phyloP scores from a whole-genome alignment of 345 rosid species.

The Passiflora organensis region DNA sequence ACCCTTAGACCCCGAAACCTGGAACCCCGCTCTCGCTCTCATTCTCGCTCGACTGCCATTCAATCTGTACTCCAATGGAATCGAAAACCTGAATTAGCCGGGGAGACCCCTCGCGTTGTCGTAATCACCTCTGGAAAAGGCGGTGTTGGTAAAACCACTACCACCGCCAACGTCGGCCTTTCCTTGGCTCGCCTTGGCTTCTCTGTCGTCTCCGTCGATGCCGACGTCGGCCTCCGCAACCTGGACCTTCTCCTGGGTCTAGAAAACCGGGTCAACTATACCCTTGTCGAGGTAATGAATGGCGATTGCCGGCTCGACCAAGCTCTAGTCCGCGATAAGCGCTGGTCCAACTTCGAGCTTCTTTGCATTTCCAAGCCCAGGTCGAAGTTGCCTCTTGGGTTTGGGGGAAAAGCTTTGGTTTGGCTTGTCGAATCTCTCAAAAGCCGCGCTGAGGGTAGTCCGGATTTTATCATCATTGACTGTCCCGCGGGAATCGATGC shows the following conservation, averaged over 20 bases:
- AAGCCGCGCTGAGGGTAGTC: slow-evolving; percentile 61
- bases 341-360: slow-evolving; percentile 91
- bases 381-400: slow-evolving; percentile 86
- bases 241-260: slow-evolving; percentile 90
- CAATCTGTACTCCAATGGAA: slow-evolving; percentile 84
- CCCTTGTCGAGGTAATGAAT: slow-evolving; percentile 80
- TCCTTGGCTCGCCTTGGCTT: slow-evolving; percentile 90
- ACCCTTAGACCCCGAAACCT: slow-evolving; percentile 20
- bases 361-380: slow-evolving; percentile 93
- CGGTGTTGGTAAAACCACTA: slow-evolving; percentile 94
- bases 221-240: slow-evolving; percentile 92
- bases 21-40: slow-evolving; percentile 5
- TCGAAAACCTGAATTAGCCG: slow-evolving; percentile 84
- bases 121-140: slow-evolving; percentile 98
- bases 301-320: slow-evolving; percentile 96
- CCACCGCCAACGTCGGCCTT: slow-evolving; percentile 98
- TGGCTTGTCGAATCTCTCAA: slow-evolving; percentile 89
- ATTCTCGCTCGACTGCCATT: slow-evolving; percentile 10
- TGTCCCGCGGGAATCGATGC: slow-evolving; percentile 99
- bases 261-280: slow-evolving; percentile 91
- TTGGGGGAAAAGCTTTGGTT: slow-evolving; percentile 81
- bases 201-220: slow-evolving; percentile 88
- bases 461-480: slow-evolving; percentile 80
- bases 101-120: slow-evolving; percentile 90
- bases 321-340: slow-evolving; percentile 87